Evolutionary conservation across 1,284 basidiomycete genomes (phyloP).

Genomic region (Clitocybe nebularis): DNA sequence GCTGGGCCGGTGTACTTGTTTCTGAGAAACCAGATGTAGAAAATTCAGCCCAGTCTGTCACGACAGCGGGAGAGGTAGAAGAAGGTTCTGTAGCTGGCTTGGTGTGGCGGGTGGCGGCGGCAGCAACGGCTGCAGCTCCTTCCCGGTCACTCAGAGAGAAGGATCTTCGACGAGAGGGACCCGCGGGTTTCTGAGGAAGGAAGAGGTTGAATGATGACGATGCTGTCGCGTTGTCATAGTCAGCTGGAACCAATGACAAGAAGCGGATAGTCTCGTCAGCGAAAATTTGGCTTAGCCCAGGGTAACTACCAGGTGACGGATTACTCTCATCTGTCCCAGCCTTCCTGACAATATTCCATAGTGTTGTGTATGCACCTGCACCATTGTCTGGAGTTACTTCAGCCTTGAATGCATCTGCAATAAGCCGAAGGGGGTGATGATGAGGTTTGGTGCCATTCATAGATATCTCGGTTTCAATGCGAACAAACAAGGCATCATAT

Average conservation of each 20-base stretch:
- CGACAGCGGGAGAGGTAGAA: slow-evolving; percentile 21
- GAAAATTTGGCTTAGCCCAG: slow-evolving; percentile 45
- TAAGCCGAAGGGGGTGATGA: slow-evolving; percentile 52
- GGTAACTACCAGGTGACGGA: slow-evolving; percentile 23
- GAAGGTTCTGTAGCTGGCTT: slow-evolving; percentile 17
- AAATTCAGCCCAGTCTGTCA: slow-evolving; percentile 54
- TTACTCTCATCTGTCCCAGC: slow-evolving; percentile 22
- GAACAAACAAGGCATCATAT: slow-evolving; percentile 61
- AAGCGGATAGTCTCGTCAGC: slow-evolving; percentile 65
- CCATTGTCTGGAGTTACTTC: slow-evolving; percentile 30
- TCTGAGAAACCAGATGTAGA: slow-evolving; percentile 61
- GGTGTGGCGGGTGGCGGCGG: slow-evolving; percentile 18
- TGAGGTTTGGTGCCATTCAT: slow-evolving; percentile 34
- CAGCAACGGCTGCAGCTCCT: slow-evolving; percentile 16
- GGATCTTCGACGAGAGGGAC: slow-evolving; percentile 22
- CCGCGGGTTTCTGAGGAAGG: slow-evolving; percentile 14
- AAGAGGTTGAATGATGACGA: slow-evolving; percentile 30
- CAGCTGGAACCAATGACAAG: slow-evolving; percentile 42
- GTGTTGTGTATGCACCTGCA: slow-evolving; percentile 32
- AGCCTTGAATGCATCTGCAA: slow-evolving; percentile 57
- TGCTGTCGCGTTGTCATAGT: slow-evolving; percentile 17
- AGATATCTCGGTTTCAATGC: slow-evolving; percentile 49
- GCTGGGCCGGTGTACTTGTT: slow-evolving; percentile 30
- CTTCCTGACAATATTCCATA: slow-evolving; percentile 58
- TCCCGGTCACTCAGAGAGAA: slow-evolving; percentile 27